phyloP scores from a whole-genome alignment of 2,329 filamentous ascomycete genomes.

The Endocalyx cinctus region DNA sequence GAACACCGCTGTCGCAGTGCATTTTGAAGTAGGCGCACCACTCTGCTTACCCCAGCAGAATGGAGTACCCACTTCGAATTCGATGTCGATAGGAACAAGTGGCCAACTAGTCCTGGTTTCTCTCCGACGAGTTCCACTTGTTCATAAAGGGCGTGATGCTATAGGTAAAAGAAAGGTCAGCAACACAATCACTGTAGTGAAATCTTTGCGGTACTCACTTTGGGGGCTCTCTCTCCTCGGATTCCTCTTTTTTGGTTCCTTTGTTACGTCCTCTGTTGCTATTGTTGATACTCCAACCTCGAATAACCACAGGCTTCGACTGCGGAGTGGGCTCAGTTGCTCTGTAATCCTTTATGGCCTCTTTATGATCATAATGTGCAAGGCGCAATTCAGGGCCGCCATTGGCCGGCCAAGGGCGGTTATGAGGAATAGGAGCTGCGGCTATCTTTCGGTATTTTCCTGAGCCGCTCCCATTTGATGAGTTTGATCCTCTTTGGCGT shows the following conservation, averaged over 20 bases:
- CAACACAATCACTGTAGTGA: neutral
- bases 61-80: too few species aligned
- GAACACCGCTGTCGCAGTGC: too few species aligned
- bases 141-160: constrained; percentile 23
- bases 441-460: constrained; percentile 54
- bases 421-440: constrained; percentile 51
- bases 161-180: constrained; percentile 1
- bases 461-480: constrained; percentile 22
- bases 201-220: constrained; percentile 17
- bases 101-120: too few species aligned
- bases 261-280: constrained; percentile 27
- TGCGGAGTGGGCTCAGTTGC: constrained; percentile 51
- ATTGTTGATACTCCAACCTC: constrained; percentile 52
- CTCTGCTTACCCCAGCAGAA: too few species aligned
- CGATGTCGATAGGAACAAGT: too few species aligned
- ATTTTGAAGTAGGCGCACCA: too few species aligned
- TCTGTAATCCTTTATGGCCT: constrained; percentile 54
- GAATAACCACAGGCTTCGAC: constrained; percentile 51
- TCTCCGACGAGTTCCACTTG: constrained; percentile 25
- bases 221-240: constrained; percentile 26
- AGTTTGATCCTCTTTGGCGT: constrained; percentile 28
- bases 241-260: constrained; percentile 23
- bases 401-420: constrained; percentile 42
- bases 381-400: constrained; percentile 50
- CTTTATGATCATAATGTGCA: constrained; percentile 49